phyloP scores from a whole-genome alignment of 306 rosid genomes.

The Cicer yamashitae region DNA sequence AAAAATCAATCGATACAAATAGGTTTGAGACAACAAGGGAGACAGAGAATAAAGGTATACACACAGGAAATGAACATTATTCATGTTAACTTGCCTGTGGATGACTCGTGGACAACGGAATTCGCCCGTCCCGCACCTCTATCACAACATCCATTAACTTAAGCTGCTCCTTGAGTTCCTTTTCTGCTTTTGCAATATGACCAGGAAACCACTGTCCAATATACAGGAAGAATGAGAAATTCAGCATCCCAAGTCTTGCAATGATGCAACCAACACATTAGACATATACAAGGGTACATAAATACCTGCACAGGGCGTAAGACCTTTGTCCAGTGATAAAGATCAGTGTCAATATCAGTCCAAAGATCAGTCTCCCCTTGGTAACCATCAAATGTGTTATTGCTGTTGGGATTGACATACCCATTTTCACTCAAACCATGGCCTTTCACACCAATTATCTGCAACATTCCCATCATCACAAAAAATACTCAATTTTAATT shows the following conservation, averaged over 20 bases:
- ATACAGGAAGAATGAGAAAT: constrained; percentile 42
- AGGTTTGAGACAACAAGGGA: background rate
- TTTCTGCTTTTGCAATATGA: constrained; percentile 95
- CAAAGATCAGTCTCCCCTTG: constrained; percentile 57
- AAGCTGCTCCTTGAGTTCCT: constrained; percentile 85
- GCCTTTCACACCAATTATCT: constrained; percentile 82
- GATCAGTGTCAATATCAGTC: constrained; percentile 76
- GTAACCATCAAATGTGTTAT: constrained; percentile 39
- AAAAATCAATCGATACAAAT: background rate
- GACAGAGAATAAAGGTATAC: background rate
- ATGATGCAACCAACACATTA: background rate
- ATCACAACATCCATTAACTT: constrained; percentile 94
- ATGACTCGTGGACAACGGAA: constrained; percentile 90
- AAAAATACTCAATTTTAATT: constrained; percentile 12
- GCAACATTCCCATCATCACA: constrained; percentile 36
- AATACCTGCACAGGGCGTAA: constrained; percentile 89
- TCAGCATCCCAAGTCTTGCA: constrained; percentile 35
- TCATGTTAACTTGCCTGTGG: constrained; percentile 64
- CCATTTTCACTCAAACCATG: constrained; percentile 57
- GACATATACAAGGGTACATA: background rate
- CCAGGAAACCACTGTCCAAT: constrained; percentile 96
- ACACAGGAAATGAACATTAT: background rate
- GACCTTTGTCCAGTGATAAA: constrained; percentile 84
- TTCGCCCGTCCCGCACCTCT: constrained; percentile 91
- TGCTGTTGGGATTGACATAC: constrained; percentile 26